Base-by-base conservation (phyloP, 2,329 filamentous ascomycete genomes). In the Aspergillus phoenicis region DNA sequence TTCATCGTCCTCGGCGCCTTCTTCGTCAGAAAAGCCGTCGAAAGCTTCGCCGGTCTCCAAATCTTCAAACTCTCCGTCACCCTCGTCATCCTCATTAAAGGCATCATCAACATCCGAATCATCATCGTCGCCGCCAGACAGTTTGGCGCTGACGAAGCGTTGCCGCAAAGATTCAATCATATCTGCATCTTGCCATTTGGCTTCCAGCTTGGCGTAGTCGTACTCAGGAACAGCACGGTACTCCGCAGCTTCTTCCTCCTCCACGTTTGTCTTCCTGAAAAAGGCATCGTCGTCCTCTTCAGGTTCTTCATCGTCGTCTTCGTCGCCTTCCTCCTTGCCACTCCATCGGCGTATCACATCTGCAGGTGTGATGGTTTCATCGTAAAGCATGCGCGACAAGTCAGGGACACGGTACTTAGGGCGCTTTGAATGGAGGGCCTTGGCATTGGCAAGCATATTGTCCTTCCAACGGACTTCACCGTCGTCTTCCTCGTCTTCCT, bases 331-430 rank as follows among this genome's bases (percentile, higher is more conserved):
- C 5, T 87, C 87, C 51, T 87, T 84, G 2, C 93, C 92, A 61
- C 85, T 85, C 95, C 95, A 99, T 73, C 85, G 87, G 67, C 85
- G 84, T 41, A 97, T 80, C 1, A 93, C 91, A 60, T 96, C 88
- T 3, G 83, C 82, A 1, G 93, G 87, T 1, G 89, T 87, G 28
- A 99, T 78, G 10, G 88, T 87, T 41, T 91, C 85, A 68, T 98
- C 91, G 76, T 99, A 99, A 80, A 99, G 89, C 75, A 96, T 84
- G 66, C 91, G 88, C 0, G 92, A 91, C 30, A 99, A 84, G 70
- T 98, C 93, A 13, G 86, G 85, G 8, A 92, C 89, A 58, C 93
- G 87, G 70, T 91, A 97, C 15, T 89, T 85, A 45, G 87, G 86
- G 64, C 86, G 87, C 67, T 85, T 87, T 28, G 85, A 84, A 71